Conservation (phyloP, 2,329 filamentous ascomycete genomes). For the Aspergillus novoparasiticus region DNA sequence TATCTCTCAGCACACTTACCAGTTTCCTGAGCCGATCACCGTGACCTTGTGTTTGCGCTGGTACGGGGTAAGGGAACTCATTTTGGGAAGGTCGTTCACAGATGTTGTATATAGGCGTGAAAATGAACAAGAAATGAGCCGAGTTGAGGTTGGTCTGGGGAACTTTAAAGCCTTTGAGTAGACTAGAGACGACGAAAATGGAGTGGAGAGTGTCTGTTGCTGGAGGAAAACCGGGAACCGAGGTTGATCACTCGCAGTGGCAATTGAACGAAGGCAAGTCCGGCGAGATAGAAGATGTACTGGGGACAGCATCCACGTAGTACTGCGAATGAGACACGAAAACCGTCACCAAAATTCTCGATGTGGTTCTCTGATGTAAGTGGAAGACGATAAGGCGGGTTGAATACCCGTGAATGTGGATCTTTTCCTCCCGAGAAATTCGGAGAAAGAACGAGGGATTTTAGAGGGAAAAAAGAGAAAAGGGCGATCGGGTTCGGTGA, state of each 20-base stretch:
- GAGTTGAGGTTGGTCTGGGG: conserved; percentile 11
- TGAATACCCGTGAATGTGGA: conserved; percentile 25
- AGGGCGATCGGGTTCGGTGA: conserved; percentile 6
- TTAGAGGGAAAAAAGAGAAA: not conserved
- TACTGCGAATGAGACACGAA: conserved; percentile 1
- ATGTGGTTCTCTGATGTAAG: conserved; percentile 21
- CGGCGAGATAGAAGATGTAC: conserved; percentile 21
- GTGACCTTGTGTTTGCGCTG: conserved; percentile 55
- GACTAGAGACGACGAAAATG: conserved; percentile 17
- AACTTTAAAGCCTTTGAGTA: conserved; percentile 23
- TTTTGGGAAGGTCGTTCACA: conserved; percentile 23
- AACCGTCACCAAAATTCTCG: not conserved
- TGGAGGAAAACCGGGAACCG: conserved; percentile 28
- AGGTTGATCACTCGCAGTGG: conserved; percentile 28
- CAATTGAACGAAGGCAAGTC: conserved; percentile 27
- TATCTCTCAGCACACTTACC: conserved; percentile 54
- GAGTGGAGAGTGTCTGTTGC: conserved; percentile 23
- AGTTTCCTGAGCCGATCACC: conserved; percentile 94
- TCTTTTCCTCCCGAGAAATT: conserved; percentile 15
- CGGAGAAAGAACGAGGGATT: not conserved
- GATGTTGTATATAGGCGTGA: conserved; percentile 12
- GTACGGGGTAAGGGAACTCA: conserved; percentile 35
- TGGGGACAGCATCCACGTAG: conserved; percentile 24
- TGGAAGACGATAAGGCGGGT: conserved; percentile 19
- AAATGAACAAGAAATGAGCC: conserved; percentile 16